Evolutionary conservation across 345 rosid genomes (phyloP).

Genomic region (Draba incana): DNA sequence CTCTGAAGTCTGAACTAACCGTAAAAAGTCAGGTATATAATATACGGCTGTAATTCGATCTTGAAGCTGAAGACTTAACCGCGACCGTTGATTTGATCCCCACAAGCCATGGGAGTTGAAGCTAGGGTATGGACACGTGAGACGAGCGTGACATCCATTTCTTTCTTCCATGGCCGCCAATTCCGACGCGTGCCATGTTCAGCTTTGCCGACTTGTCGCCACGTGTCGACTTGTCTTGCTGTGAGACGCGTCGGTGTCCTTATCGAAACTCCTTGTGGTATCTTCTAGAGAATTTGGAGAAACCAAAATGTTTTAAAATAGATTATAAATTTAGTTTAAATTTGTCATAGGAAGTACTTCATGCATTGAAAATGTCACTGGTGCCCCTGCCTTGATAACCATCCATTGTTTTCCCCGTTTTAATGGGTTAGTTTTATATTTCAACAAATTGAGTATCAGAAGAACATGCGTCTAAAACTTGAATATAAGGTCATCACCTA

Average conservation of each 20-base stretch:
- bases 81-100: slow-evolving; percentile 32
- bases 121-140: slow-evolving; percentile 39
- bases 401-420: neutral
- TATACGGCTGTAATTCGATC: slow-evolving; percentile 14
- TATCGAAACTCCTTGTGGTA: slow-evolving; percentile 18
- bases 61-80: neutral
- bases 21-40: neutral
- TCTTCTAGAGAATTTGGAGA: slow-evolving; percentile 21
- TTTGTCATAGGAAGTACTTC: no score
- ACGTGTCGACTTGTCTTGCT: slow-evolving; percentile 24
- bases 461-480: no score
- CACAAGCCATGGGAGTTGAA: slow-evolving; percentile 33
- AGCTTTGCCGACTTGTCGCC: slow-evolving; percentile 28
- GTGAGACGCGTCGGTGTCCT: slow-evolving; percentile 41
- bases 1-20: slow-evolving; percentile 13
- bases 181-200: slow-evolving; percentile 39
- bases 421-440: no score
- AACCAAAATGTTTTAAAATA: neutral
- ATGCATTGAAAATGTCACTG: slow-evolving; percentile 1
- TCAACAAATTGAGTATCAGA: no score
- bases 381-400: neutral
- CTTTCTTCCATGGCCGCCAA: slow-evolving; percentile 33
- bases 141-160: slow-evolving; percentile 27
- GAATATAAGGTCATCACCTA: no score
- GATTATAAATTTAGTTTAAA: neutral